A percentile compares a stretch with the other conserved stretches of the same genome.
These are phyloP conservation scores for Calonectria fujianensis DNA, from an alignment of 2,329 filamentous ascomycete species.

Conservation along the genomic window DNA sequence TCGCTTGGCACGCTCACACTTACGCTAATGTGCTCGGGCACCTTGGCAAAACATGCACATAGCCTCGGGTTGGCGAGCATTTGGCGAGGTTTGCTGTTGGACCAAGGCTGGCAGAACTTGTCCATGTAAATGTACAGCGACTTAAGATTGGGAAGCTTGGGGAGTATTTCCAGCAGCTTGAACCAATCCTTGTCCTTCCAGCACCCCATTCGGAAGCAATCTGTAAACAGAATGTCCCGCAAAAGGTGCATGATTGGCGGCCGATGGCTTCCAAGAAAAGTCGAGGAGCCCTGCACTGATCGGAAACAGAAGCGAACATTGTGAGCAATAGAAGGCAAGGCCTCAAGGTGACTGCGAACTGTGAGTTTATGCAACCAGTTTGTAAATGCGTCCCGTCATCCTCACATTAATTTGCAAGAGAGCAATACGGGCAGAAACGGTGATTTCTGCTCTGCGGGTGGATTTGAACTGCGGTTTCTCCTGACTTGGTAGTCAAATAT, in stretches of 20 bases:
- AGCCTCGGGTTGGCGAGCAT: not conserved
- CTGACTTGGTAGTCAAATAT: not conserved
- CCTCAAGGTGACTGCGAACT: not conserved
- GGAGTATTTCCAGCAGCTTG: not conserved
- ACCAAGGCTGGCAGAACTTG: not conserved
- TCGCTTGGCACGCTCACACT: not conserved
- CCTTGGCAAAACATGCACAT: not conserved
- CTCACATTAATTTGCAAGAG: not conserved
- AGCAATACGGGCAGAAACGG: not conserved
- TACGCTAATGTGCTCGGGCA: not conserved
- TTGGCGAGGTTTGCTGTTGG: not conserved
- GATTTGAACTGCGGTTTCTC: too few species aligned
- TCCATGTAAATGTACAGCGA: slow-evolving; percentile 1
- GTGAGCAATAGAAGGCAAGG: not conserved
- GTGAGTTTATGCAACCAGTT: not conserved
- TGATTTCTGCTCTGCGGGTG: not conserved
- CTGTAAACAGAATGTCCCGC: not conserved
- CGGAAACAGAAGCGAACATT: not conserved
- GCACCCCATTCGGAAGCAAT: not conserved
- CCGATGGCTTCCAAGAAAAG: not conserved
- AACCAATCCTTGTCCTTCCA: not conserved
- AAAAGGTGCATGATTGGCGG: not conserved
- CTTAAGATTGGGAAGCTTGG: not conserved
- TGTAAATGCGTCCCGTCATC: too few species aligned
- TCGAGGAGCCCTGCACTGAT: not conserved